A percentile compares a stretch with the other conserved stretches of the same genome.
Evolutionary conservation across 192 early-diverging fungal genomes (phyloP).

Genomic region (Mortierella antarctica): DNA sequence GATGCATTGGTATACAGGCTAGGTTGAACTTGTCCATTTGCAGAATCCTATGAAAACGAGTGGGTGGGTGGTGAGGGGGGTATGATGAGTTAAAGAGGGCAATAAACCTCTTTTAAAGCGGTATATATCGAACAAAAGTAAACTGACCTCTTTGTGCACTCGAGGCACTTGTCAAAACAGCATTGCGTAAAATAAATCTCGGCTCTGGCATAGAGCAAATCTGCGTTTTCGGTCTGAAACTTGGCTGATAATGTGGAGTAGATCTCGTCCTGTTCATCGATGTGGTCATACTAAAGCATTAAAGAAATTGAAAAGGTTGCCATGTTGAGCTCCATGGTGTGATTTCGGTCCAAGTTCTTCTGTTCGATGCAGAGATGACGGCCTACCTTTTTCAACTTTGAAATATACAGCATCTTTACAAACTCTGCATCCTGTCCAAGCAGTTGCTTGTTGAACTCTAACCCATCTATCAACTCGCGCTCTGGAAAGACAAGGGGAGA

Average conservation of each 20-base stretch:
- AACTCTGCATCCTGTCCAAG: constrained; percentile 61
- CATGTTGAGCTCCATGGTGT: no score
- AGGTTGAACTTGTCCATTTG: constrained; percentile 68
- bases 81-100: no score
- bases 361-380: neutral
- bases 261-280: constrained; percentile 56
- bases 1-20: constrained; percentile 67
- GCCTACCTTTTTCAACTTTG: constrained; percentile 71
- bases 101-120: no score
- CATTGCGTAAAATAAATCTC: constrained; percentile 63
- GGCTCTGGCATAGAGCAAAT: constrained; percentile 66
- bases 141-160: constrained; percentile 60
- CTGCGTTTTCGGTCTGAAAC: constrained; percentile 58
- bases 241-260: constrained; percentile 46
- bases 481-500: constrained; percentile 50
- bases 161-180: constrained; percentile 58
- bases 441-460: constrained; percentile 64
- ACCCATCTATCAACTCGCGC: constrained; percentile 62
- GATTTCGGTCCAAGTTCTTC: neutral
- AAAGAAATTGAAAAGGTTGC: neutral
- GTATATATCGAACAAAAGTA: neutral
- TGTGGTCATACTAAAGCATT: constrained; percentile 56
- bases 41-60: constrained; percentile 61
- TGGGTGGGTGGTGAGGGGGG: neutral
- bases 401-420: constrained; percentile 67